Evolutionary conservation across 495 filamentous ascomycete species (phyloP).

Genomic region (Neurospora sp.): DNA sequence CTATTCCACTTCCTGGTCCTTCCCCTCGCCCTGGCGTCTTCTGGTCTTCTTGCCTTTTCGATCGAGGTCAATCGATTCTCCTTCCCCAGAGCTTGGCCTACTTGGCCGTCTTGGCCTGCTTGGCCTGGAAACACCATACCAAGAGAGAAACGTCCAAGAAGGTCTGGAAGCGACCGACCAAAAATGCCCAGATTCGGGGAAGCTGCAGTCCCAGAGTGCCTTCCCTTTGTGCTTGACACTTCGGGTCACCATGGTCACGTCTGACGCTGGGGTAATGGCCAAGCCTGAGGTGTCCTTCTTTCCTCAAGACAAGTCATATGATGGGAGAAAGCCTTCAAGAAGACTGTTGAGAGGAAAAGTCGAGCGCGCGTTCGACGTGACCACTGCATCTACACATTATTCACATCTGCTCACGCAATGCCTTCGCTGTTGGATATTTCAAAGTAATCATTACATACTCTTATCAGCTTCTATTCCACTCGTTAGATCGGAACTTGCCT

Average conservation of each 20-base stretch:
- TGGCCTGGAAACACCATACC: background rate
- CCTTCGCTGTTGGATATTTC: background rate
- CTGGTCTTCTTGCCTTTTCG: background rate
- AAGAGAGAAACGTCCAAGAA: background rate
- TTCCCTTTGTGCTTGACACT: background rate
- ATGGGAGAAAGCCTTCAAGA: background rate
- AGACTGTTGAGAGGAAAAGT: background rate
- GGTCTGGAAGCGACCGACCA: background rate
- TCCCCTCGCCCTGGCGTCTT: background rate
- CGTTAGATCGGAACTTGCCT: background rate
- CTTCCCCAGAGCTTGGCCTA: background rate
- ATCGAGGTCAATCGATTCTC: background rate
- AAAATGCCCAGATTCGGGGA: background rate
- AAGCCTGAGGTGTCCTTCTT: background rate
- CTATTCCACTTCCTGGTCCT: background rate
- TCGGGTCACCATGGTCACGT: background rate
- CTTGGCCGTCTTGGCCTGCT: background rate
- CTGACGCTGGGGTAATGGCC: background rate
- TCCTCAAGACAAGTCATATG: background rate
- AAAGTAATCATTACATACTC: background rate
- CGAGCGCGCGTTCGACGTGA: background rate
- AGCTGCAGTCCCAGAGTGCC: background rate
- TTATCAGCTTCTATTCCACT: background rate
- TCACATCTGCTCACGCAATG: background rate
- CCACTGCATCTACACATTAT: background rate